phyloP scores from a whole-genome alignment of 2,329 filamentous ascomycete genomes.

The Phialophora expanda region DNA sequence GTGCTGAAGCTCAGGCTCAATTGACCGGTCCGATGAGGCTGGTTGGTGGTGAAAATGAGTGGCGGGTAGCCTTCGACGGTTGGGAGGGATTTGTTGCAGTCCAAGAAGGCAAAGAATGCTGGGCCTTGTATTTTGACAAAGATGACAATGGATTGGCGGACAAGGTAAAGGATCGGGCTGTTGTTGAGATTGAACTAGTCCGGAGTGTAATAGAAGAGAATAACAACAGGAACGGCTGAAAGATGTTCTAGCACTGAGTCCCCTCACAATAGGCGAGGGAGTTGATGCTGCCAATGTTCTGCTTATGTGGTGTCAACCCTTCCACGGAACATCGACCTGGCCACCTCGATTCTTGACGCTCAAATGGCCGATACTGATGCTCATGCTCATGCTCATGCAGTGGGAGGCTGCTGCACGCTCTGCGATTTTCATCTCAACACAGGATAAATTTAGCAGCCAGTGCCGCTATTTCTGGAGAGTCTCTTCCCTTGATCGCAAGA shows the following conservation, averaged over 20 bases:
- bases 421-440: not conserved
- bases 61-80: constrained; percentile 45
- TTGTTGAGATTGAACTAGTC: constrained; percentile 62
- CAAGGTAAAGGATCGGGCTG: constrained; percentile 56
- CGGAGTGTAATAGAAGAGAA: constrained; percentile 3
- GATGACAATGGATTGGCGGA: constrained; percentile 48
- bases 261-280: not conserved
- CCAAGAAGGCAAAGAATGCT: constrained; percentile 49
- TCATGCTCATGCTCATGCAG: too few relatives aligned
- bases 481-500: not conserved
- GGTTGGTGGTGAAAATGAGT: constrained; percentile 53
- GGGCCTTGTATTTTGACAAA: constrained; percentile 52
- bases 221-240: not conserved
- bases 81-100: constrained; percentile 48
- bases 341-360: too few relatives aligned
- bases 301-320: too few relatives aligned
- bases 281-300: not conserved
- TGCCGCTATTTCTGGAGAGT: not conserved
- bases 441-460: not conserved
- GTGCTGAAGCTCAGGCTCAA: constrained; percentile 72
- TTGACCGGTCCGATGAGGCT: constrained; percentile 71
- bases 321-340: too few relatives aligned
- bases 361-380: too few relatives aligned
- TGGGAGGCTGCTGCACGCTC: too few relatives aligned
- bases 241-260: not conserved